phyloP scores from a whole-genome alignment of 352 stramenopile genomes.

The Globisporangium cylindrosporum region DNA sequence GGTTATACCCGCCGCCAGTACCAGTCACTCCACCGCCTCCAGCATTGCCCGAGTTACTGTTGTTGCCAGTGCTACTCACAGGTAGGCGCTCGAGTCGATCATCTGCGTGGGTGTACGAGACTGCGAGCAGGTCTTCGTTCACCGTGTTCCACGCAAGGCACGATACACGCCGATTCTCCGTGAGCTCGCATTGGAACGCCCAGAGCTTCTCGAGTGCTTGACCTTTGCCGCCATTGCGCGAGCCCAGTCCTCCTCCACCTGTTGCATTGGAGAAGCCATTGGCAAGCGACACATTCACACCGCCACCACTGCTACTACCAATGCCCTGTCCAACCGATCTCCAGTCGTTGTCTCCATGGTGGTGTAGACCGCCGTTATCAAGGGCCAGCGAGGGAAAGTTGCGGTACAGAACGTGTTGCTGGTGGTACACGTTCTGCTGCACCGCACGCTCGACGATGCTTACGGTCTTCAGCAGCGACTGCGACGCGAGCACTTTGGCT shows the following conservation, averaged over 20 bases:
- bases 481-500: constrained; percentile 53
- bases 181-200: constrained; percentile 69
- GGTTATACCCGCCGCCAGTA: background rate
- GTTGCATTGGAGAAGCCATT: constrained; percentile 16
- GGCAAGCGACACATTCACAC: constrained; percentile 18
- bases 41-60: background rate
- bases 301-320: background rate
- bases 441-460: constrained; percentile 80
- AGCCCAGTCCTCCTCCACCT: background rate
- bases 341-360: constrained; percentile 14
- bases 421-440: constrained; percentile 88
- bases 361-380: background rate
- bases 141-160: constrained; percentile 86
- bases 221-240: constrained; percentile 14
- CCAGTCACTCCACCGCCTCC: background rate
- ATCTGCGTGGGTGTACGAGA: constrained; percentile 70
- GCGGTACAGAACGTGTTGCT: constrained; percentile 80
- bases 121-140: constrained; percentile 88
- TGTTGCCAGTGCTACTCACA: background rate
- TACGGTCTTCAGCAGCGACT: constrained; percentile 55
- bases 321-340: constrained; percentile 1
- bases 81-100: constrained; percentile 3
- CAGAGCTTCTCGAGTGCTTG: constrained; percentile 67
- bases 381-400: constrained; percentile 53
- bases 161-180: constrained; percentile 51